Percentiles rank a stretch among this genome's conserved stretches.
Conservation (phyloP, 306 rosid species). For the Herpetospermum pedunculosum region DNA sequence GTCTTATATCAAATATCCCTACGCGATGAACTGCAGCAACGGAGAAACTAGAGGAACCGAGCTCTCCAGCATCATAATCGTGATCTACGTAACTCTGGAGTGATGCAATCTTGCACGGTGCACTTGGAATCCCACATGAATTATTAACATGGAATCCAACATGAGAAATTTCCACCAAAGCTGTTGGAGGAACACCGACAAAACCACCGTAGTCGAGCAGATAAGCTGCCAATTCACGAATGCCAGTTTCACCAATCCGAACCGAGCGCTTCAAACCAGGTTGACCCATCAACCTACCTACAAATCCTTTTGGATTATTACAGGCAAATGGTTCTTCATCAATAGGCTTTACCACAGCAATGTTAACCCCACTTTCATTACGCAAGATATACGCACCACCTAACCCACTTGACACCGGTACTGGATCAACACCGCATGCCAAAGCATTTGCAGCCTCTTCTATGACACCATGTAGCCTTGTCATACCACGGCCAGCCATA, state of each 20-base stretch:
- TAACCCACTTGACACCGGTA: slow-evolving; percentile 53
- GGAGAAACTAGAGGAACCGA: slow-evolving; percentile 67
- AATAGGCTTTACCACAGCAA: slow-evolving; percentile 82
- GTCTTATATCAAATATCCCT: slow-evolving; percentile 64
- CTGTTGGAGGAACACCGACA: slow-evolving; percentile 91
- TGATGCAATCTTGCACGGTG: slow-evolving; percentile 59
- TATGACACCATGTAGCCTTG: slow-evolving; percentile 51
- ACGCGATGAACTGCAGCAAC: slow-evolving; percentile 66
- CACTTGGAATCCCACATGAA: slow-evolving; percentile 9
- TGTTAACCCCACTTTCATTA: slow-evolving; percentile 43
- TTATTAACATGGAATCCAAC: slow-evolving; percentile 36
- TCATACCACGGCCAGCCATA: slow-evolving; percentile 42
- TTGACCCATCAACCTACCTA: slow-evolving; percentile 53
- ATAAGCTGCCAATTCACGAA: slow-evolving; percentile 80
- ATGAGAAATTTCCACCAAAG: slow-evolving; percentile 63
- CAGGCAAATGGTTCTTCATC: slow-evolving; percentile 81
- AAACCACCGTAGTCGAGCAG: slow-evolving; percentile 80
- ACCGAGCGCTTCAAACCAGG: slow-evolving; percentile 68
- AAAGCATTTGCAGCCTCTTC: slow-evolving; percentile 73
- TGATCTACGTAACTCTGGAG: slow-evolving; percentile 81
- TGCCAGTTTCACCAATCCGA: slow-evolving; percentile 71
- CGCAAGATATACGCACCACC: slow-evolving; percentile 71
- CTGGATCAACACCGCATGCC: slow-evolving; percentile 59
- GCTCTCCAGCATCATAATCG: slow-evolving; percentile 75
- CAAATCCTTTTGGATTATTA: slow-evolving; percentile 56